These are phyloP conservation scores for Trichoderma pleuroti DNA, from an alignment of 2,329 filamentous ascomycete species.

Conservation along the genomic window DNA sequence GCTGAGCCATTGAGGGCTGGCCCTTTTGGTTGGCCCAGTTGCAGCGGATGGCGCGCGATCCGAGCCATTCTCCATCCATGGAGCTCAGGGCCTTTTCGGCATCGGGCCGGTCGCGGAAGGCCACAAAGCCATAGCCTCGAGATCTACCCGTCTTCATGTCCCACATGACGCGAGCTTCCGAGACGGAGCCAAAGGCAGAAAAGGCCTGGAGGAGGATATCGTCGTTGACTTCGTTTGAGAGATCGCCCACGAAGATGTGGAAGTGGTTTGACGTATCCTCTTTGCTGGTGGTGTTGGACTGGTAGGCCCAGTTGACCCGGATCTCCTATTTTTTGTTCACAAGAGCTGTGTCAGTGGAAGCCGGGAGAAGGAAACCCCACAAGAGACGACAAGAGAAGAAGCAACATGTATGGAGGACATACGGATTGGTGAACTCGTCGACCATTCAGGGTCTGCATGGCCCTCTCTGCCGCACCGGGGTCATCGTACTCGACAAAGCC, in stretches of 20 bases:
- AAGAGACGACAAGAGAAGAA: background rate
- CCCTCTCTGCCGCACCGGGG: slow-evolving; percentile 90
- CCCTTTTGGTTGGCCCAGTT: slow-evolving; percentile 99
- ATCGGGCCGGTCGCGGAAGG: slow-evolving; percentile 88
- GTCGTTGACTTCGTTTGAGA: slow-evolving; percentile 98
- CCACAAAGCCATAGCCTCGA: slow-evolving; percentile 95
- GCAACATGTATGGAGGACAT: slow-evolving; percentile 26
- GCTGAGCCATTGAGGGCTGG: slow-evolving; percentile 97
- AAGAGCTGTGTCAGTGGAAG: background rate
- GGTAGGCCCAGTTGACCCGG: slow-evolving; percentile 98
- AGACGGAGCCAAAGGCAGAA: slow-evolving; percentile 91
- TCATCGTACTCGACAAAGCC: slow-evolving; percentile 99
- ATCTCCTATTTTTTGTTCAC: slow-evolving; percentile 67
- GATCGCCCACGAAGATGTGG: slow-evolving; percentile 96
- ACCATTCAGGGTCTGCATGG: slow-evolving; percentile 95
- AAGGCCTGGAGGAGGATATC: slow-evolving; percentile 92
- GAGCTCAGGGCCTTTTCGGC: slow-evolving; percentile 94
- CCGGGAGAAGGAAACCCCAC: background rate
- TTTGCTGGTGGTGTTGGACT: slow-evolving; percentile 90
- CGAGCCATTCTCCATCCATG: slow-evolving; percentile 99
- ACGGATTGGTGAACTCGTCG: slow-evolving; percentile 93
- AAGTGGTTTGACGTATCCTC: slow-evolving; percentile 98
- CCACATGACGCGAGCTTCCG: slow-evolving; percentile 99
- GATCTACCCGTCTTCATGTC: slow-evolving; percentile 99
- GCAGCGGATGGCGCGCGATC: slow-evolving; percentile 95